Conservation (phyloP, 129 eudicot genomes). For the Oenanthe sinensis region DNA sequence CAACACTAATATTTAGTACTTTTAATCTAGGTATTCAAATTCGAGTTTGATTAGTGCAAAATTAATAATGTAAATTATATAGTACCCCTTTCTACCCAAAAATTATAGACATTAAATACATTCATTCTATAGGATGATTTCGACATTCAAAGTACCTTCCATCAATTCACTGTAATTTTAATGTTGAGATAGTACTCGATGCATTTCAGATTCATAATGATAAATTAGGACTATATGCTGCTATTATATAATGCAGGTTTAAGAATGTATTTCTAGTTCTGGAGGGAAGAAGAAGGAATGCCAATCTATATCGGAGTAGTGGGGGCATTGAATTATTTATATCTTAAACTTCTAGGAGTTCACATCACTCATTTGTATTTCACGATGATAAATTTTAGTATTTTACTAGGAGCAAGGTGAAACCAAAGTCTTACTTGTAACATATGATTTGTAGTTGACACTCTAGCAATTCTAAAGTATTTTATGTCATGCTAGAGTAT, state of each 20-base stretch:
- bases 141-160: neutral
- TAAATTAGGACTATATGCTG: neutral
- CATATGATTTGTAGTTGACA: neutral
- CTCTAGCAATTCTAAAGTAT: neutral
- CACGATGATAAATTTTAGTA: no score
- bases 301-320: neutral
- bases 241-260: neutral
- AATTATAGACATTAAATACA: neutral
- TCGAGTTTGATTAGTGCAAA: neutral
- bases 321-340: neutral
- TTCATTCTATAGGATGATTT: neutral
- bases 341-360: neutral
- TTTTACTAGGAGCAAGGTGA: no score
- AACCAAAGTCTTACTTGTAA: neutral
- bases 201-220: neutral
- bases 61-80: no score
- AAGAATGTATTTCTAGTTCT: no score
- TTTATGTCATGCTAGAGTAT: no score
- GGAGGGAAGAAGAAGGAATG: neutral
- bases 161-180: neutral
- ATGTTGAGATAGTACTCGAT: neutral
- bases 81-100: neutral
- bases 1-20: neutral
- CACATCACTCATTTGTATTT: neutral
- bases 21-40: neutral